Conservation (phyloP, 495 filamentous ascomycete species). For the Aspergillus ellipticus region DNA sequence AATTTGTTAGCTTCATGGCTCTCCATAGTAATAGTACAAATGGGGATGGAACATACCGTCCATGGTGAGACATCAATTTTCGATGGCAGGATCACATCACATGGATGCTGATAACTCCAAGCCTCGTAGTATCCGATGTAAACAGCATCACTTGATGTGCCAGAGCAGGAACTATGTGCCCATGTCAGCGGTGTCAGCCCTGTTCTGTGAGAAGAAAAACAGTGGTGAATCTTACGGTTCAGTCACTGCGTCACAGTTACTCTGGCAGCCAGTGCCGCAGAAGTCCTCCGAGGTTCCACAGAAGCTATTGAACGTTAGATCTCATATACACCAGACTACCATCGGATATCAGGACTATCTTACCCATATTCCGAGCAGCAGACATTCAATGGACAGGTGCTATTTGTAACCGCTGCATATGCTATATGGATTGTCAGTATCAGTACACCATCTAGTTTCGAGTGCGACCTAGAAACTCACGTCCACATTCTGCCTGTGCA, state of each 20-base stretch:
- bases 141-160: too few species aligned
- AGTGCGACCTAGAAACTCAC: too few species aligned
- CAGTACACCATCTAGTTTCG: too few species aligned
- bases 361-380: neutral
- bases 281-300: slow-evolving; percentile 19
- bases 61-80: neutral
- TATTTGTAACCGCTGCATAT: too few species aligned
- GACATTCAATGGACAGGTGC: slow-evolving; percentile 5
- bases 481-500: too few species aligned
- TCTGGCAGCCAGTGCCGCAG: slow-evolving; percentile 14
- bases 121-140: slow-evolving; percentile 28
- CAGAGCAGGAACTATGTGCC: too few species aligned
- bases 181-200: neutral
- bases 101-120: slow-evolving; percentile 12
- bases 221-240: too few species aligned
- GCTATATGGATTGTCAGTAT: too few species aligned
- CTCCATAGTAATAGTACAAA: neutral
- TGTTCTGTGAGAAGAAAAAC: slow-evolving; percentile 4
- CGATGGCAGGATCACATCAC: too few species aligned
- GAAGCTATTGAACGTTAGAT: too few species aligned
- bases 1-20: slow-evolving; percentile 22
- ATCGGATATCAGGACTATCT: neutral
- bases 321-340: neutral
- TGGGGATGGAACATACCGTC: neutral
- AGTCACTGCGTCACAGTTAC: too few species aligned